Base-by-base conservation (phyloP, 192 early-diverging fungal species). In the Backusella tuberculispora region DNA sequence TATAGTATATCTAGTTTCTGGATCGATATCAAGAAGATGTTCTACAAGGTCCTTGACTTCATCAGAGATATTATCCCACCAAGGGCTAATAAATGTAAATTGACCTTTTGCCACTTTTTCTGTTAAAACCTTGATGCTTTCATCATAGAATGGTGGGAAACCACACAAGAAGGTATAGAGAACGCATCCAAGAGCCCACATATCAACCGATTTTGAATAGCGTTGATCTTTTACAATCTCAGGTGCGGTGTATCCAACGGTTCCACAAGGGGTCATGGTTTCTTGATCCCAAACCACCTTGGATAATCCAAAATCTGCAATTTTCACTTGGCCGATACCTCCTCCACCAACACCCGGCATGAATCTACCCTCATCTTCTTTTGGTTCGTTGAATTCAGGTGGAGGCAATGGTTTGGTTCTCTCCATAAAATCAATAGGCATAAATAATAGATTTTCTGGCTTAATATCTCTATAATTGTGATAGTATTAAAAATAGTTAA, bases 251-350 rank as follows among this genome's bases (percentile, higher is more conserved):
- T 98, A 98, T 15, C 95, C 94, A 6, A 95, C 91, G 14, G 96
- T 98, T 14, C 96, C 96, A 74, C 95, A 96, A 3, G 96, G 96
- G 60, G 96, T 98, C 85, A 89, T 91, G 13, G 95, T 95, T 5
- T 90, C 85, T 73, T 94, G 89, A 72, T 94, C 87, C 89, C 92
- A 93, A 8, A 95, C 88, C 3, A 95, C 90, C 77, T 95, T 95
- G 53, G 93, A 94, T 17, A 97, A 79, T 3, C 95, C 94, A 87
- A 97, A 97, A 84, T 97, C 94, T 24, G 95, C 94, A 66, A 97
- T 90, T 83, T 94, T 95, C 68, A 96, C 89, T 47, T 84, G 80
- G 3, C 94, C 95, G 72, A 96, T 94, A 15, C 93, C 93, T 44
- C 92, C 93, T 40, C 91, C 94, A 46, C 93, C 93, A 15, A 94